These are phyloP conservation scores for Barnettozyma siamensis DNA, from an alignment of 805 yeast genomes.

Conservation along the genomic window DNA sequence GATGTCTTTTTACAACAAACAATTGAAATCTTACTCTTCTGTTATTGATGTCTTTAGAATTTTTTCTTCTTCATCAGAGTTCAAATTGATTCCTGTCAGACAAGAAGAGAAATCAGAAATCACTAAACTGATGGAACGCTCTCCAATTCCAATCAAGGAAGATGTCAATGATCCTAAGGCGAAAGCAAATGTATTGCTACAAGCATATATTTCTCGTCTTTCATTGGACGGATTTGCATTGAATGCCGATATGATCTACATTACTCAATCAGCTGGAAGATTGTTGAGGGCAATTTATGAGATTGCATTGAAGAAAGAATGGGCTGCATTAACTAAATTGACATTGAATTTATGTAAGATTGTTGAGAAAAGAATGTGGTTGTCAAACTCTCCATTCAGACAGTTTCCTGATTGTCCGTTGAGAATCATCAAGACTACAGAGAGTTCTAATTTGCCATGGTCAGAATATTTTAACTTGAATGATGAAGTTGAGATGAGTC, in stretches of 20 bases:
- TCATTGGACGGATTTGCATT: conserved; percentile 83
- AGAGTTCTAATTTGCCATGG: conserved; percentile 82
- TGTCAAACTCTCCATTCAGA: conserved; percentile 76
- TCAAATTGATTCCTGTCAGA: conserved; percentile 75
- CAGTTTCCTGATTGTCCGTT: conserved; percentile 71
- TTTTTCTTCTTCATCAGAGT: conserved; percentile 81
- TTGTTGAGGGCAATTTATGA: conserved; percentile 81
- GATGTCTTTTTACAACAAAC: conserved; percentile 57
- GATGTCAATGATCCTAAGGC: conserved; percentile 63
- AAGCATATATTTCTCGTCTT: conserved; percentile 77
- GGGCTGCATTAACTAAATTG: conserved; percentile 59
- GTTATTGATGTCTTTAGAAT: conserved; percentile 72
- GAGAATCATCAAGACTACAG: conserved; percentile 68
- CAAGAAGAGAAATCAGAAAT: conserved; percentile 81
- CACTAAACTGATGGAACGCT: conserved; percentile 55
- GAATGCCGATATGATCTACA: conserved; percentile 87
- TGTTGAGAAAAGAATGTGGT: conserved; percentile 81
- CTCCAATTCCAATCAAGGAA: conserved; percentile 86
- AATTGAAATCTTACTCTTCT: conserved; percentile 56
- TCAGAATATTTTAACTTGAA: conserved; percentile 59
- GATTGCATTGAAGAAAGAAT: conserved; percentile 59
- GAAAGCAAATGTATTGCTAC: conserved; percentile 74
- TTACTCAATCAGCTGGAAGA: conserved; percentile 91
- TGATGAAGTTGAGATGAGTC: conserved; percentile 72
- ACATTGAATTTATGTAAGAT: conserved; percentile 67